Percentiles rank a stretch among this genome's conserved stretches.
Conservation (phyloP, 306 rosid genomes). For the Castanopsis chinensis region DNA sequence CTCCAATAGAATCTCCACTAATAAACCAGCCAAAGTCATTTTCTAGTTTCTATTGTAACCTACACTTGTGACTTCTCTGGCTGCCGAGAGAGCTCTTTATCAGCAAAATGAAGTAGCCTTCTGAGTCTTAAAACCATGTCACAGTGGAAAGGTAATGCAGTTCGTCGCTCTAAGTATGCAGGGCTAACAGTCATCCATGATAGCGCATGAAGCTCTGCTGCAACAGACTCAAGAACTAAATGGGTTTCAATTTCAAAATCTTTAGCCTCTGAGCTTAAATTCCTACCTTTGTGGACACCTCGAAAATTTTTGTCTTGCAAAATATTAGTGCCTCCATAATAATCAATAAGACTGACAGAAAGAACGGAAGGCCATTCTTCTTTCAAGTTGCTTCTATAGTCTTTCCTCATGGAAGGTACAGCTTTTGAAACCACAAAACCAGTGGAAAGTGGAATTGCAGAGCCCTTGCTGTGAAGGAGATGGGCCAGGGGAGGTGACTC, state of each 20-base stretch:
- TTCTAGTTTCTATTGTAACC: slow-evolving; percentile 19
- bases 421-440: slow-evolving; percentile 94
- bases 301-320: slow-evolving; percentile 66
- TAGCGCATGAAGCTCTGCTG: slow-evolving; percentile 95
- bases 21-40: not conserved
- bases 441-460: slow-evolving; percentile 89
- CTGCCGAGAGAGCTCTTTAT: slow-evolving; percentile 71
- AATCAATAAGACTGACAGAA: slow-evolving; percentile 84
- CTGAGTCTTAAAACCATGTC: slow-evolving; percentile 96
- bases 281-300: slow-evolving; percentile 62
- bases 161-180: slow-evolving; percentile 80
- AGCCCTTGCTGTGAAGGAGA: slow-evolving; percentile 97
- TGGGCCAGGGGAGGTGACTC: slow-evolving; percentile 99
- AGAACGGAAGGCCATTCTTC: slow-evolving; percentile 95
- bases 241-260: slow-evolving; percentile 78
- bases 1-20: slow-evolving; percentile 10
- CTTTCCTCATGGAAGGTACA: slow-evolving; percentile 86
- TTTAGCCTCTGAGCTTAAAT: slow-evolving; percentile 60
- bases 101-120: slow-evolving; percentile 95
- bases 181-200: slow-evolving; percentile 99
- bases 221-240: slow-evolving; percentile 79
- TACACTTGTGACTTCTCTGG: slow-evolving; percentile 58
- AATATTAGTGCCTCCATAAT: slow-evolving; percentile 72
- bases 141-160: slow-evolving; percentile 91
- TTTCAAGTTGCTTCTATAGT: slow-evolving; percentile 65